Percentiles rank a stretch among this genome's conserved stretches.
phyloP scores from a whole-genome alignment of 192 early-diverging fungal species.

The Spinellus fusiger region DNA sequence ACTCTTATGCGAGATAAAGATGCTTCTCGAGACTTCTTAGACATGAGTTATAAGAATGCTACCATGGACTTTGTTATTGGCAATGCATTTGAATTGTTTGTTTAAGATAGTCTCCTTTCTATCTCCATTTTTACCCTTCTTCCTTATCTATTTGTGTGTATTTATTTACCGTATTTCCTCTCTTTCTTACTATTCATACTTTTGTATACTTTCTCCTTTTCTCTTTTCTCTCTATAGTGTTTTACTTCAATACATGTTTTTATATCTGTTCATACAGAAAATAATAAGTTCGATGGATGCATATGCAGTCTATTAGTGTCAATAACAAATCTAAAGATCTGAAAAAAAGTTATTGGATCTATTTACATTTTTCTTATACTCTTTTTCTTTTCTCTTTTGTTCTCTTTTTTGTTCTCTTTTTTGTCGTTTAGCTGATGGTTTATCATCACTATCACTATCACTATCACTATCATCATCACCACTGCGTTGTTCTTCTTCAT shows the following conservation, averaged over 20 bases:
- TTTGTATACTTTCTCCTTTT: background rate
- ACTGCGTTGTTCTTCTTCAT: background rate
- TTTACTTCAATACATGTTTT: no score
- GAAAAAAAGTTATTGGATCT: background rate
- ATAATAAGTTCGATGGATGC: no score
- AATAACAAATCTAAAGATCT: background rate
- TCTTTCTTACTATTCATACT: background rate
- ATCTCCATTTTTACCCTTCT: background rate
- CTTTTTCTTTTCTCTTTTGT: background rate
- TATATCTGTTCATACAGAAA: no score
- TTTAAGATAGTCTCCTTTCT: background rate
- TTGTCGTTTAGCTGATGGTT: background rate
- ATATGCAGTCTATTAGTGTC: background rate
- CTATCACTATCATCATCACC: background rate
- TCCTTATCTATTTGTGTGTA: background rate
- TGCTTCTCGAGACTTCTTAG: constrained; percentile 55
- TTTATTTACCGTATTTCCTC: background rate
- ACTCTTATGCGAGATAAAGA: constrained; percentile 69
- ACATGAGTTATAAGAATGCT: constrained; percentile 70
- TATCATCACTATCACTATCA: background rate
- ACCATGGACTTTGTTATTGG: constrained; percentile 65
- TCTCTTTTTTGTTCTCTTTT: background rate
- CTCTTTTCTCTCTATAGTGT: background rate
- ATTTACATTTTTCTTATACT: background rate
- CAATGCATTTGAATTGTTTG: constrained; percentile 32